These are phyloP conservation scores for Cutaneotrichosporon mucoides DNA, from an alignment of 1,284 basidiomycete genomes.

Conservation along the genomic window DNA sequence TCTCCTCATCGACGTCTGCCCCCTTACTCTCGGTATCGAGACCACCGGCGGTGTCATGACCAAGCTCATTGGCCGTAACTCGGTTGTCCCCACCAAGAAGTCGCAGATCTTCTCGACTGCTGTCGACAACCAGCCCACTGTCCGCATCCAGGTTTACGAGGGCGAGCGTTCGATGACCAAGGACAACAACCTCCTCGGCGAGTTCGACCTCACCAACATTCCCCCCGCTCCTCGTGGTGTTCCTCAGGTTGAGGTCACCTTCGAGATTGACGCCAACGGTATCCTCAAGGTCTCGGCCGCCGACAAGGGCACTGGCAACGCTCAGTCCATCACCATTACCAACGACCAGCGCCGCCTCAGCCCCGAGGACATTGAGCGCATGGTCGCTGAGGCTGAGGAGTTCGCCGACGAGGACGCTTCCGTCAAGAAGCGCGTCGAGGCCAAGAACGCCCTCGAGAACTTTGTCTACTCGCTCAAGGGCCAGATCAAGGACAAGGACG, in stretches of 20 bases:
- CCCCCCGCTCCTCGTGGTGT: conserved; percentile 93
- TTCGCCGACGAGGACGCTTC: conserved; percentile 78
- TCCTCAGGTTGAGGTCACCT: conserved; percentile 90
- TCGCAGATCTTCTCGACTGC: conserved; percentile 98
- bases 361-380: conserved; percentile 83
- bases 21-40: conserved; percentile 94
- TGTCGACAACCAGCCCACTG: conserved; percentile 88
- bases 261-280: conserved; percentile 89
- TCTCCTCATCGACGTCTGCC: conserved; percentile 93
- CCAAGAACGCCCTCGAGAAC: conserved; percentile 28
- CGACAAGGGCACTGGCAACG: conserved; percentile 91
- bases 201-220: conserved; percentile 89
- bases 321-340: conserved; percentile 80
- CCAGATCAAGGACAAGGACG: conserved; percentile 79
- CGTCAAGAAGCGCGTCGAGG: conserved; percentile 81
- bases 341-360: conserved; percentile 67
- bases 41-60: conserved; percentile 99
- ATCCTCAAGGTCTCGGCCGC: conserved; percentile 82
- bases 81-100: conserved; percentile 98
- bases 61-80: conserved; percentile 85
- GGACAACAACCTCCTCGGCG: conserved; percentile 97
- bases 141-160: conserved; percentile 83
- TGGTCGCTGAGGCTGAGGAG: conserved; percentile 88
- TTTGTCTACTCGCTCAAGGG: conserved; percentile 71
- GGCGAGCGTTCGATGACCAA: conserved; percentile 93